Percentiles rank a stretch among this genome's conserved stretches.
Evolutionary conservation across 2,329 filamentous ascomycete species (phyloP).

Genomic region (Onygena corvina): DNA sequence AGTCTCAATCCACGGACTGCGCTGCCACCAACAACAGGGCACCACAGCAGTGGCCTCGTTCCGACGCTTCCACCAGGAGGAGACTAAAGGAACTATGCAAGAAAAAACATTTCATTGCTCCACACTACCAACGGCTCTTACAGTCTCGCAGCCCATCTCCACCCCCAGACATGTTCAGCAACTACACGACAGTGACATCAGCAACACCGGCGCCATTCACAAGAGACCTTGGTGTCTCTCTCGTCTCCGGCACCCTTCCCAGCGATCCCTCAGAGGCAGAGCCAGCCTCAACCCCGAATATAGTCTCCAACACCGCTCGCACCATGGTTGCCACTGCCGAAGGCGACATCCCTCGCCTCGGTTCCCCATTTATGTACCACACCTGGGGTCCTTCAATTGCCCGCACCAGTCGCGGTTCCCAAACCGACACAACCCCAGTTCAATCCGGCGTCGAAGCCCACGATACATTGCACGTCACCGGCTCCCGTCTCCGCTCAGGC

Average conservation of each 20-base stretch:
- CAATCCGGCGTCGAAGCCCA: constrained; percentile 25
- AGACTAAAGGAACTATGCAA: constrained; percentile 49
- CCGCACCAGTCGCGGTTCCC: constrained; percentile 20
- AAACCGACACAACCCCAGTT: constrained; percentile 15
- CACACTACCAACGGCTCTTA: constrained; percentile 52
- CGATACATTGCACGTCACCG: constrained; percentile 36
- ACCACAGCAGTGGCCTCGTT: constrained; percentile 42
- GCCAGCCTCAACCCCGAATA: constrained; percentile 1
- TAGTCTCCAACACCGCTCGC: neutral
- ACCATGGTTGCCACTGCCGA: neutral
- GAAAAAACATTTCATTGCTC: constrained; percentile 49
- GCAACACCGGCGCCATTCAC: constrained; percentile 29
- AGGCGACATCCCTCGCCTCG: constrained; percentile 29
- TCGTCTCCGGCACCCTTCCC: constrained; percentile 32
- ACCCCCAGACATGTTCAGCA: constrained; percentile 32
- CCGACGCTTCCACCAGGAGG: constrained; percentile 46
- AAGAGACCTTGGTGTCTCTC: constrained; percentile 35
- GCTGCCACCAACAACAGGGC: constrained; percentile 8
- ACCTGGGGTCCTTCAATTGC: constrained; percentile 38
- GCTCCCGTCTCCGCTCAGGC: constrained; percentile 39
- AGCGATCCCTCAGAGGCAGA: constrained; percentile 21
- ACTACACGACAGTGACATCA: constrained; percentile 21
- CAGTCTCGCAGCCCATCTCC: constrained; percentile 50
- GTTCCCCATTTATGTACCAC: constrained; percentile 39
- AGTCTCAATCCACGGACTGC: neutral